A percentile compares a stretch with the other conserved stretches of the same genome.
These are phyloP conservation scores for Dendrothele bispora DNA, from an alignment of 768 basidiomycete species.

Conservation along the genomic window DNA sequence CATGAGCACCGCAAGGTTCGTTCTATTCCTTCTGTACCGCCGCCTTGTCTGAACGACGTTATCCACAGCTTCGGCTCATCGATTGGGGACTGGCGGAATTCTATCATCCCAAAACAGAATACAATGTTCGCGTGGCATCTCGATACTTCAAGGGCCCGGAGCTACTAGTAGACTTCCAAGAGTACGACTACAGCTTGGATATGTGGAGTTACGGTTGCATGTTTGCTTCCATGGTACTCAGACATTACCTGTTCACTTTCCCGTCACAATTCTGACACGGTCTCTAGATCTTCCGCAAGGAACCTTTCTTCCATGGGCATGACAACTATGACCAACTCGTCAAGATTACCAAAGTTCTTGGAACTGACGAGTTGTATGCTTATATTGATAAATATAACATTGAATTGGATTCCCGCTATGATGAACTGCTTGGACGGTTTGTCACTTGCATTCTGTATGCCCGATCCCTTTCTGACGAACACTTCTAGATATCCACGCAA, in stretches of 20 bases:
- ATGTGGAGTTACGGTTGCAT: constrained; percentile 99
- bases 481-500: constrained; percentile 80
- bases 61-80: constrained; percentile 85
- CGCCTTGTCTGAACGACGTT: too few relatives aligned
- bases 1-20: constrained; percentile 91
- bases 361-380: constrained; percentile 90
- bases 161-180: constrained; percentile 94
- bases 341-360: constrained; percentile 96
- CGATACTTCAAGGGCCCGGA: constrained; percentile 99
- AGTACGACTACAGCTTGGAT: constrained; percentile 96
- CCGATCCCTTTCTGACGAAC: background rate
- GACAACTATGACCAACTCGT: constrained; percentile 99
- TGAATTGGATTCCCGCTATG: constrained; percentile 92
- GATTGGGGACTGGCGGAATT: constrained; percentile 99
- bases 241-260: constrained; percentile 8
- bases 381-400: constrained; percentile 97
- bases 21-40: constrained; percentile 8
- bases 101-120: constrained; percentile 96
- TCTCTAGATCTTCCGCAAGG: constrained; percentile 92
- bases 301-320: constrained; percentile 99
- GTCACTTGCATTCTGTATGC: constrained; percentile 10
- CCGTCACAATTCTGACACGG: constrained; percentile 6
- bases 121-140: constrained; percentile 96
- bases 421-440: constrained; percentile 87
- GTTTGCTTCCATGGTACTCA: constrained; percentile 93